Base-by-base conservation (phyloP, 2,329 filamentous ascomycete genomes). In the Arthrinium phaeospermum region DNA sequence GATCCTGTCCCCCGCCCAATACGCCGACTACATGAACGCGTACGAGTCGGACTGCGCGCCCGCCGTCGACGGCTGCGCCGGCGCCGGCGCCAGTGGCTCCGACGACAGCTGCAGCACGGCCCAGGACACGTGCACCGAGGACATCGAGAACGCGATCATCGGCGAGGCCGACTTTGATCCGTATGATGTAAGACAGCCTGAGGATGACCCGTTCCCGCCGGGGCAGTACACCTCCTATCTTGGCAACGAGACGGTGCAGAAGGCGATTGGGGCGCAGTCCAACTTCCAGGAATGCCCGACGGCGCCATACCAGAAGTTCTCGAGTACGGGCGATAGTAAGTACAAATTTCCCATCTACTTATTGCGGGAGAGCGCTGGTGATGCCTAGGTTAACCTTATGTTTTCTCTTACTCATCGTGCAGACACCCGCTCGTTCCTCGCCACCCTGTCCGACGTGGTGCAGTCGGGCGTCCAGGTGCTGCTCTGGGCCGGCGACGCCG, bases 401-500 rank as follows among this genome's bases (percentile, higher is more conserved):
- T 47, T 72, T 73, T 24, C 75, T 72, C 4, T 24, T 14, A 8
- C 34, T 49, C 76, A 73, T 3, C 22, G 2, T 24, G 24, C 69
- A 83, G 82, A 82, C 70, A 77, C 83, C 22, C 83, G 85, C n/a
- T 86, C 85, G 41, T 85, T 86, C 75, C 78, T 88, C 13, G 75
- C 79, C 2, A 80, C 80, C 0, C 79, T 89, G 10, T 83, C 83
- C 0, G 77, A 80, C 0, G 83, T 89, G 3, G 83, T 88, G n/a
- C 80, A 85, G 73, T 83, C 83, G 7, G 86, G 85, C 3, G 83
- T 89, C 45, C 82, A 81, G 27, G 85, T 87, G 0, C 75, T 89
- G 2, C 79, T 89, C 64, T 90, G 87, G 87, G 87, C 88, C 0
- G 88, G 88, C 46, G 88, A 90, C 71, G 84, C 88, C 1, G 88